These are phyloP conservation scores for Neohortaea acidophila DNA, from an alignment of 495 filamentous ascomycete genomes.

Conservation along the genomic window DNA sequence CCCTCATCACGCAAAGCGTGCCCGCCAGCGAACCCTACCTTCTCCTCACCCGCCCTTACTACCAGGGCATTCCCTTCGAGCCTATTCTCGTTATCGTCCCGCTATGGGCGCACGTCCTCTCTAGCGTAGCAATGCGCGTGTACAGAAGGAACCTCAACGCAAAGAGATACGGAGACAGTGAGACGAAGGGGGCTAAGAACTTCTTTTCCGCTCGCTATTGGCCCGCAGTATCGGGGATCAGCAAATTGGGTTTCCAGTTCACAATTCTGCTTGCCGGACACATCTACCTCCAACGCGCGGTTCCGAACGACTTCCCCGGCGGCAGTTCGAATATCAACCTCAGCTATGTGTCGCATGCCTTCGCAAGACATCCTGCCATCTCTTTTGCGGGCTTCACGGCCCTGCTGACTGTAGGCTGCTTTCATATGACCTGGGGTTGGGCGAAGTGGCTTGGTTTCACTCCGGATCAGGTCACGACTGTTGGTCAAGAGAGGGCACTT, in stretches of 20 bases:
- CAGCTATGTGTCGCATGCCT: constrained; percentile 72
- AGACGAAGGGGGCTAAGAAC: constrained; percentile 28
- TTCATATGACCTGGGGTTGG: constrained; percentile 72
- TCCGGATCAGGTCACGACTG: constrained; percentile 31
- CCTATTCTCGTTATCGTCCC: constrained; percentile 47
- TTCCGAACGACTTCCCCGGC: constrained; percentile 62
- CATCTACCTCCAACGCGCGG: constrained; percentile 49
- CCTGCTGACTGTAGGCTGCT: constrained; percentile 53
- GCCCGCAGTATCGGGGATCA: constrained; percentile 52
- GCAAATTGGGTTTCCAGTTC: constrained; percentile 51
- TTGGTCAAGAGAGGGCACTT: constrained; percentile 34
- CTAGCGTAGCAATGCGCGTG: constrained; percentile 61
- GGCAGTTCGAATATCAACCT: constrained; percentile 69
- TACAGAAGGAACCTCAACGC: constrained; percentile 52
- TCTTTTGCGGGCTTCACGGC: constrained; percentile 50
- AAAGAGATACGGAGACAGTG: constrained; percentile 49
- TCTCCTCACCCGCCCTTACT: constrained; percentile 51
- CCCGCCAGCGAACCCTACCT: constrained; percentile 40
- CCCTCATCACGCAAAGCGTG: constrained; percentile 43
- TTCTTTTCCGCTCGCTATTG: constrained; percentile 26
- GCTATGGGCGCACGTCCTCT: constrained; percentile 40
- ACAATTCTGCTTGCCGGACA: constrained; percentile 51
- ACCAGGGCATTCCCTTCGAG: constrained; percentile 62
- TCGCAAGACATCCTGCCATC: constrained; percentile 50
- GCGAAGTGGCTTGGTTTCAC: constrained; percentile 53